These are phyloP conservation scores for Paxillus ammoniavirescens DNA, from an alignment of 768 basidiomycete genomes.

Conservation along the genomic window DNA sequence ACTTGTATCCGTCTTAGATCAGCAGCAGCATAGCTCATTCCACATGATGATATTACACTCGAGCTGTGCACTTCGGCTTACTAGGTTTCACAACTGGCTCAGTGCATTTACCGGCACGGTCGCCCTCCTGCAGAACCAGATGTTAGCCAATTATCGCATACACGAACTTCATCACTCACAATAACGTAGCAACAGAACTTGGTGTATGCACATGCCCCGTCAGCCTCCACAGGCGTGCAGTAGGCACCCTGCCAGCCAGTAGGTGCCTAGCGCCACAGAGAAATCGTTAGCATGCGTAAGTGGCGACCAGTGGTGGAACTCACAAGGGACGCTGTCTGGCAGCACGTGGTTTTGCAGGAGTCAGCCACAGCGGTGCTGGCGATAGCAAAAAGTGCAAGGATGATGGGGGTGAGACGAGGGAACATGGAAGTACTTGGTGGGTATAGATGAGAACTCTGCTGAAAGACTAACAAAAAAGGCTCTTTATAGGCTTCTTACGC, in stretches of 20 bases:
- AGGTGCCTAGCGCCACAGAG: not conserved
- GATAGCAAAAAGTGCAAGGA: not conserved
- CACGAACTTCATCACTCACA: not conserved
- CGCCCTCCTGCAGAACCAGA: not conserved
- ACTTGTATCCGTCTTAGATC: no score
- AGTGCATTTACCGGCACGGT: not conserved
- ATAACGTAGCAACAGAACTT: conserved; percentile 5
- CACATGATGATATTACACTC: no score
- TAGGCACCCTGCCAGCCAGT: not conserved
- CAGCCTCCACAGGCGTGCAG: not conserved
- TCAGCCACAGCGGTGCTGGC: not conserved
- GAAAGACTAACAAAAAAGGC: not conserved
- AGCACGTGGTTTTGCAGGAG: not conserved
- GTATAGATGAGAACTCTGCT: not conserved
- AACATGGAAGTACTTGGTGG: conserved; percentile 1
- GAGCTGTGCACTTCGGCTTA: no score
- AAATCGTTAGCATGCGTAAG: not conserved
- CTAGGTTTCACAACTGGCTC: not conserved
- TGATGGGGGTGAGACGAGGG: not conserved
- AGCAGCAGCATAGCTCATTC: no score
- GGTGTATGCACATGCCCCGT: not conserved
- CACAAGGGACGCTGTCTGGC: not conserved
- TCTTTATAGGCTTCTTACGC: not conserved
- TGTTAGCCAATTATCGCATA: not conserved
- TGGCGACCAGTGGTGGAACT: not conserved